phyloP scores from a whole-genome alignment of 1,284 basidiomycete genomes.

The Stereum hirsutum region DNA sequence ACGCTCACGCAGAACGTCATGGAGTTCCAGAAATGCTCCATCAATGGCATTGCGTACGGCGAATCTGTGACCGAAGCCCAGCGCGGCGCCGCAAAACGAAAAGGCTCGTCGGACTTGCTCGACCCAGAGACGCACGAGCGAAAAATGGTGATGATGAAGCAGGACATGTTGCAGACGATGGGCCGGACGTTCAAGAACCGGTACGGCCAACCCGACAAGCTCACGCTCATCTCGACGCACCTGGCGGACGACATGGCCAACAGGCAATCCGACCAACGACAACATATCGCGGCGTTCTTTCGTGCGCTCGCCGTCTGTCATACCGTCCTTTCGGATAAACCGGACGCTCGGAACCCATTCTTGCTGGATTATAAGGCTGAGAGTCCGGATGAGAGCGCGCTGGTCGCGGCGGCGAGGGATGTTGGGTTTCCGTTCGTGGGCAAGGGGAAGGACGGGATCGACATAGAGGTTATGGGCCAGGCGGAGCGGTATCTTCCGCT shows the following conservation, averaged over 20 bases:
- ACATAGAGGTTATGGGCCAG: constrained; percentile 90
- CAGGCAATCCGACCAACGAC: constrained; percentile 50
- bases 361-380: constrained; percentile 91
- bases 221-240: constrained; percentile 85
- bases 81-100: constrained; percentile 81
- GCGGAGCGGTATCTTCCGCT: constrained; percentile 76
- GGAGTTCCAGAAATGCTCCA: constrained; percentile 97
- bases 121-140: constrained; percentile 65
- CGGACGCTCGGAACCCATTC: constrained; percentile 57
- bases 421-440: constrained; percentile 88
- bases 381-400: constrained; percentile 90
- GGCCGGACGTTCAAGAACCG: constrained; percentile 79
- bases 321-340: constrained; percentile 76
- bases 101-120: constrained; percentile 58
- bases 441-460: constrained; percentile 67
- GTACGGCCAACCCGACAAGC: constrained; percentile 74
- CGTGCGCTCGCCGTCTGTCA: constrained; percentile 89
- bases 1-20: constrained; percentile 95
- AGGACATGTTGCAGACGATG: constrained; percentile 74
- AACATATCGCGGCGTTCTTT: constrained; percentile 80
- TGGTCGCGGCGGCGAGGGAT: constrained; percentile 88
- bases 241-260: constrained; percentile 73
- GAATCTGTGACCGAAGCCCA: constrained; percentile 95
- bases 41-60: constrained; percentile 80
- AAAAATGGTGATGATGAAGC: constrained; percentile 60